Evolutionary conservation across 352 stramenopile species (phyloP), one percentile per base, ranked within the genome.

Genomic region (Globisporangium alternatum): DNA sequence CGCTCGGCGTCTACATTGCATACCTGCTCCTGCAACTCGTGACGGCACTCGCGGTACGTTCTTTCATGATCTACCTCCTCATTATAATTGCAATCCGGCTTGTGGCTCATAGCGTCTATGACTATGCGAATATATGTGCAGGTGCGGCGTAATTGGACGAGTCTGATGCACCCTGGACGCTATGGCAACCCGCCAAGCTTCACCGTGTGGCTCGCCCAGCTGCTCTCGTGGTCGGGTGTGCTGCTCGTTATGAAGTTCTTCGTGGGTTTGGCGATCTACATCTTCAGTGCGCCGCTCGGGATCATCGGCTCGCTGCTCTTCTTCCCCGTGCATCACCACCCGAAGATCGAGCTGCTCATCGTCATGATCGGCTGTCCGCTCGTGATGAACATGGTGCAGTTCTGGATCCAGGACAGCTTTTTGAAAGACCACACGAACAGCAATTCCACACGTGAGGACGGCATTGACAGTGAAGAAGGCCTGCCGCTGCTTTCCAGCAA

Each of bases 301-400:
- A 74, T 82, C 59, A 80, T 90, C 52, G 85, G 80, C 55, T 78
- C 67, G 22, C 31, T 89, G 45, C 62, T 93, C 15, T 93, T 93
- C 66, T 88, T 74, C 60, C 83, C 83, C 30, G 74, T 91, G 47
- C 83, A 80, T 63, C 69, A 81, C 54, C 75, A 91, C 62, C 85
- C 85, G 5, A 89, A 90, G 70, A 68, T 91, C 33, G 85, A 93
- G 70, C 70, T 93, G 22, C 61, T 93, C 33, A 86, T 93, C 63
- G 85, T 93, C 54, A 93, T 93, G 85, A 90, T 93, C 35, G 81
- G 79, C 60, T 93, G 85, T 56, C 85, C 85, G n/a, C 64, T 90
- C 41, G 74, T 91, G 45, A 91, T 93, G 83, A 93, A 93, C 70
- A 89, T 90, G 77, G 77, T 92, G 48, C 85, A 93, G 58, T 93